Evolutionary conservation across 2,329 filamentous ascomycete species (phyloP), one percentile per base, ranked within the genome.

Genomic region (Aureobasidium subglaciale): DNA sequence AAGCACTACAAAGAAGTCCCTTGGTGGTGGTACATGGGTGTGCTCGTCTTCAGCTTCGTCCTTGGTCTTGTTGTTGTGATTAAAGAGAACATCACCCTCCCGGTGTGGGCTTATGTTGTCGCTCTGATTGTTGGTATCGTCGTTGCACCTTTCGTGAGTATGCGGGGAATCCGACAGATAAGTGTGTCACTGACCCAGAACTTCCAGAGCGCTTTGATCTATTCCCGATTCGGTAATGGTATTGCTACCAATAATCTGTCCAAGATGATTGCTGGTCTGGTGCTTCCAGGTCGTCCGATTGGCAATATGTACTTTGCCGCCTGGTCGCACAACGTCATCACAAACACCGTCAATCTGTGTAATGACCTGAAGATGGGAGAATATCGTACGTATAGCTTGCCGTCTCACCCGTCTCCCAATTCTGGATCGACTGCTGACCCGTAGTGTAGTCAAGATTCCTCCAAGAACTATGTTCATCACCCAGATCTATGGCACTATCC

Each of bases 291-390:
- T 1, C 73, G 74, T 1, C 78, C 78, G 0, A 61, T 81, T 4
- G 78, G 77, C 2, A 81, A 81, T 64, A 78, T 81, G 75, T 81
- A 81, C 64, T 81, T 81, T 62, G 76, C 79, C 7, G 75, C 75
- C 10, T 82, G 78, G 78, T 82, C 78, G 1, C 80, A 83, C 65
- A 79, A 76, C 34, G 76, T 82, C 46, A 81, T 83, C 46, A 11
- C 56, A 2, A 78, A 78, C 48, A 68, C 72, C 0, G 75, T 82
- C 41, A 76, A 69, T 54, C 67, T 83, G 6, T 77, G 71, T 34
- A 76, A 73, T 43, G 78, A 81, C 59, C 63, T 83, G 22, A 83
- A 83, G 67, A 74, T 82, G 71, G 80, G 80, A 18, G 77, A 82
- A 68, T 83, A 83, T 49, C 73, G 77, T 78, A 67, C 50, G 74